Percentiles rank a stretch among this genome's conserved stretches.
These are phyloP conservation scores for Eutrema yunnanense DNA, from an alignment of 345 rosid genomes.

Conservation along the genomic window DNA sequence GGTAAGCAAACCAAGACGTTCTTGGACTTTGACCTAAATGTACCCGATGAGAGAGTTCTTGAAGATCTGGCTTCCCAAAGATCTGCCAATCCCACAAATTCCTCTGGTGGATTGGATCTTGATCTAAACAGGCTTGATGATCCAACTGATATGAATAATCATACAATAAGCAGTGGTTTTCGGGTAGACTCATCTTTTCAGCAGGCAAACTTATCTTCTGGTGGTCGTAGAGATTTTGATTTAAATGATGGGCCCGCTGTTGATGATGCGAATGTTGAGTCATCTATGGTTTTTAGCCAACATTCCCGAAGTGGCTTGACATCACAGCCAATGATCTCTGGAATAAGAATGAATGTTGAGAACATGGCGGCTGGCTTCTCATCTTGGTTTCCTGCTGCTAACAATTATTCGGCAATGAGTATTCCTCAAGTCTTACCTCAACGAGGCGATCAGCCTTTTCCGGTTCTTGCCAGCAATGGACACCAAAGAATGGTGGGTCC, in stretches of 20 bases:
- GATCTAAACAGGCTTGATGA: conserved; percentile 81
- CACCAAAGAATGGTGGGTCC: conserved; percentile 64
- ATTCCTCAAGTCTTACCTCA: conserved; percentile 58
- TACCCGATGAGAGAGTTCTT: conserved; percentile 68
- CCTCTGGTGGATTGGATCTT: conserved; percentile 72
- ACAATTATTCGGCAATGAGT: conserved; percentile 47
- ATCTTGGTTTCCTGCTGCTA: conserved; percentile 63
- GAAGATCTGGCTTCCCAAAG: conserved; percentile 60
- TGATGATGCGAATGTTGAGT: conserved; percentile 54
- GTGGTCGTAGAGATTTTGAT: conserved; percentile 59
- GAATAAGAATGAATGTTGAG: conserved; percentile 40
- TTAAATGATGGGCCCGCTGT: conserved; percentile 76
- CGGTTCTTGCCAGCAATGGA: conserved; percentile 48
- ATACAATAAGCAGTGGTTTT: conserved; percentile 31
- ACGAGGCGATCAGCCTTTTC: conserved; percentile 64
- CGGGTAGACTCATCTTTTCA: conserved; percentile 35
- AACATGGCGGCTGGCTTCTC: conserved; percentile 53
- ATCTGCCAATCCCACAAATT: conserved; percentile 31
- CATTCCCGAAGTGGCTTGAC: conserved; percentile 36
- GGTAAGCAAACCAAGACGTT: conserved; percentile 47
- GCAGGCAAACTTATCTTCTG: conserved; percentile 28
- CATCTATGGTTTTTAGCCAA: conserved; percentile 40
- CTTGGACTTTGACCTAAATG: conserved; percentile 80
- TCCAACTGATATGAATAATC: conserved; percentile 40
- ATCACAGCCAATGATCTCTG: conserved; percentile 49